Base-by-base conservation (phyloP, 1,284 basidiomycete species). In the Ganoderma lucidum region DNA sequence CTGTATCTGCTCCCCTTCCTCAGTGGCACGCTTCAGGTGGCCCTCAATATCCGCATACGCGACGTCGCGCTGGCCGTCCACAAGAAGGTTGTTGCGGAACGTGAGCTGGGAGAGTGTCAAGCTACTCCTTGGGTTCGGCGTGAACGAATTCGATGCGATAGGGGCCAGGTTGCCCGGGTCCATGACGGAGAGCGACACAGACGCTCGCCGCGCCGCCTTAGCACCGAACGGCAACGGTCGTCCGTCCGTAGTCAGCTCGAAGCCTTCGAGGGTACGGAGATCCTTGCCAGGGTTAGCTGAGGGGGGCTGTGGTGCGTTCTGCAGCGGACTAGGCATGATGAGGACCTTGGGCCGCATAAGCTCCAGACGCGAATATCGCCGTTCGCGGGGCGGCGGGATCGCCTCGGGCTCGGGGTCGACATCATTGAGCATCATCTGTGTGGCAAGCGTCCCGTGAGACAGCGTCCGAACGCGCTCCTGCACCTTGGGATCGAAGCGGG, bases 281-380 rank as follows among this genome's bases (percentile, higher is more conserved):
- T 68, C 75, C 9, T 81, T 74, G 2, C 79, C 76, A 8, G 80
- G 73, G 56, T 64, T 53, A 28, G 3, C 23, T 5, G 80, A 72
- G 44, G 78, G 72, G 60, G 60, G n/a, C 81, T 53, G 72, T n/a
- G 77, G 75, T 14, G 81, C 77, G 56, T 83, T 81, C 77, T 94
- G 93, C 63, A 95, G 81, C 3, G 93, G 93, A 74, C 92, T 94
- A 15, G 93, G 93, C 93, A 95, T 95, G 68, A 95, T 90, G 60
- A 95, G 88, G 35, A 95, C 85, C 78, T 95, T 95, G 1, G 93
- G 93, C 39, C 93, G 86, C 78, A 95, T 84, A 63, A 95, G 81
- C 32, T 95, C 93, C 68, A 91, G 74, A 17, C 90, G 91, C 8
- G 93, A 93, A 75, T 89, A 89, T 35, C 84, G 88, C 53, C 87